Evolutionary conservation across 768 basidiomycete species (phyloP).

Genomic region (Agaricus subrufescens): DNA sequence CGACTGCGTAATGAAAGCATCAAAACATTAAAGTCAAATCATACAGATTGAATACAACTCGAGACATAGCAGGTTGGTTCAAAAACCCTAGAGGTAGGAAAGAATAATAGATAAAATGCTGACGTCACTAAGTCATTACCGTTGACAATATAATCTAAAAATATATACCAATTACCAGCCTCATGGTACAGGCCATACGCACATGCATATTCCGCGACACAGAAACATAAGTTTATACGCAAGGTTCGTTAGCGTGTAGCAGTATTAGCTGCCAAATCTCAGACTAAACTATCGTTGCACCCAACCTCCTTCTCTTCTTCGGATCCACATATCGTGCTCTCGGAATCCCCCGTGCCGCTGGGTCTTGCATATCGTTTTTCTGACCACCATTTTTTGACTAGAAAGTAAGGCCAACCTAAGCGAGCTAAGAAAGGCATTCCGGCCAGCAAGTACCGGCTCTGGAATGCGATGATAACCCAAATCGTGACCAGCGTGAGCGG

Average conservation of each 20-base stretch:
- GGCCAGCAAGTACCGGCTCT: slow-evolving; percentile 35
- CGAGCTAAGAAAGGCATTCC: slow-evolving; percentile 24
- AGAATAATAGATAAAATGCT: too few species aligned
- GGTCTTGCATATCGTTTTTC: neutral
- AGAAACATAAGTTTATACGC: too few species aligned
- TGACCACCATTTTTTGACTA: neutral
- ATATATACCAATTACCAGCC: too few species aligned
- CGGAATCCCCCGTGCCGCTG: neutral
- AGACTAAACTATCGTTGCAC: neutral
- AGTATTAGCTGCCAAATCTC: neutral
- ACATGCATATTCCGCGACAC: too few species aligned
- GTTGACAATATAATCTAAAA: too few species aligned
- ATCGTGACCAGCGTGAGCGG: slow-evolving; percentile 43
- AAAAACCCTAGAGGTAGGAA: too few species aligned
- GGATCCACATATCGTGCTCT: neutral
- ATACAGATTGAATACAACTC: too few species aligned
- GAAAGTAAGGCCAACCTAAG: slow-evolving; percentile 33
- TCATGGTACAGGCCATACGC: too few species aligned
- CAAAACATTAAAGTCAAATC: too few species aligned
- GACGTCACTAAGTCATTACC: too few species aligned
- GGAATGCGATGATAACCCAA: slow-evolving; percentile 54
- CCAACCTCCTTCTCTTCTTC: neutral
- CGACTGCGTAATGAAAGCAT: too few species aligned
- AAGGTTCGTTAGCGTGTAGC: neutral
- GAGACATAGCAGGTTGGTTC: too few species aligned